Conservation (phyloP, 2,329 filamentous ascomycete genomes). For the Emmonsiellopsis sp. region DNA sequence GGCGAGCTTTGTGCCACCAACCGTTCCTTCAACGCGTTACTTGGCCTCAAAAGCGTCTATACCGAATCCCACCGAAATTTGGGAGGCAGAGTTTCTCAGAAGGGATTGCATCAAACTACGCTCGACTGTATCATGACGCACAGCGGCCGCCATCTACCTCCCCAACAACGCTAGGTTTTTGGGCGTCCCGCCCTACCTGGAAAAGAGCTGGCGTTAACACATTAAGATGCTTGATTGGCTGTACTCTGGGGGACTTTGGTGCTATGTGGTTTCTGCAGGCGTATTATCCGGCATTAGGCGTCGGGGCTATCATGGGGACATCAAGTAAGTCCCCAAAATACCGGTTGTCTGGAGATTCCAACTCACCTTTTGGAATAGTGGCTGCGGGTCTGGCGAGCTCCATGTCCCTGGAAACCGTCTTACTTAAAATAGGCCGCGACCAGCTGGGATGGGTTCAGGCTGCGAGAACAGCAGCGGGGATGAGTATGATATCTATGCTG, state of each 20-base stretch:
- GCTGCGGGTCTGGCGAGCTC: conserved; percentile 43
- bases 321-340: conserved; percentile 33
- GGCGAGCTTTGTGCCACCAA: background rate
- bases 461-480: conserved; percentile 44
- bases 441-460: conserved; percentile 39
- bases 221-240: conserved; percentile 46
- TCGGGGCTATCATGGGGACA: conserved; percentile 42
- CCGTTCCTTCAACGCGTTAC: background rate
- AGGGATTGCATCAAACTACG: background rate
- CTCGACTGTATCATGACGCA: background rate
- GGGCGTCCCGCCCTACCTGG: conserved; percentile 35
- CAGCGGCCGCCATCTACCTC: background rate
- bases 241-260: conserved; percentile 47
- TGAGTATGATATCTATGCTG: conserved; percentile 51
- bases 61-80: background rate
- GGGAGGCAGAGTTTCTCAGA: too few relatives aligned
- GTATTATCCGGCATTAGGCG: conserved; percentile 37
- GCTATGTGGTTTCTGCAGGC: conserved; percentile 47
- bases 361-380: conserved; percentile 30
- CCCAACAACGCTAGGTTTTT: conserved; percentile 18
- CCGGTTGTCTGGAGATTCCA: background rate
- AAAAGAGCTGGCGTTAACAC: conserved; percentile 46
- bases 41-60: background rate
- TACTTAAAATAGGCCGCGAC: conserved; percentile 42
- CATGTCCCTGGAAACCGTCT: conserved; percentile 42